phyloP scores from a whole-genome alignment of 2,329 filamentous ascomycete genomes.

The Davidsoniella neocaledoniae region DNA sequence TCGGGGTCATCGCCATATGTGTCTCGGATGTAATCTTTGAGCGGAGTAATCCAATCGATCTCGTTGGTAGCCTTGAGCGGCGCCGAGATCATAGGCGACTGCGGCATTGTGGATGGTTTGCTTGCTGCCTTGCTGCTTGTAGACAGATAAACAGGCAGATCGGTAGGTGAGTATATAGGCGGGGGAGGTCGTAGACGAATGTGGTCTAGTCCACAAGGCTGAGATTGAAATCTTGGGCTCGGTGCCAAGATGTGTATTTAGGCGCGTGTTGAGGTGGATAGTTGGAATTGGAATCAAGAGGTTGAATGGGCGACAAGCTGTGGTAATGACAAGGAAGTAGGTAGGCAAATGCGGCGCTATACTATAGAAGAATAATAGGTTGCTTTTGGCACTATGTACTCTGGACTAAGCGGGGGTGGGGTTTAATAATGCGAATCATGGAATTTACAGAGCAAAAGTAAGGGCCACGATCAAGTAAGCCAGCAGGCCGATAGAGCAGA shows the following conservation, averaged over 20 bases:
- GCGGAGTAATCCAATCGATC: conserved; percentile 88
- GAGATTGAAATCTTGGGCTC: not conserved
- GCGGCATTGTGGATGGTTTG: conserved; percentile 39
- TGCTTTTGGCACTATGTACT: not conserved
- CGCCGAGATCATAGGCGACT: conserved; percentile 88
- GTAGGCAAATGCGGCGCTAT: no score
- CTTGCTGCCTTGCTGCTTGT: no score
- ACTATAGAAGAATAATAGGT: no score
- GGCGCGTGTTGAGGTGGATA: not conserved
- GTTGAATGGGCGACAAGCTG: no score
- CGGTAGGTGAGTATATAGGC: not conserved
- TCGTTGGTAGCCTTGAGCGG: conserved; percentile 90
- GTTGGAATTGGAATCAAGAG: no score
- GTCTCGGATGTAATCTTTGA: conserved; percentile 84
- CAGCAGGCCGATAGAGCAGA: no score
- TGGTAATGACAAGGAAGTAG: no score
- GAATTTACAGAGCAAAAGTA: no score
- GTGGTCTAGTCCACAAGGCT: not conserved
- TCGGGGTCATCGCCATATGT: conserved; percentile 96
- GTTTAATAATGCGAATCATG: not conserved
- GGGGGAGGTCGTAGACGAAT: not conserved
- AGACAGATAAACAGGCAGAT: not conserved
- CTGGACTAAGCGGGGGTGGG: not conserved
- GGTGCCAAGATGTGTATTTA: not conserved
- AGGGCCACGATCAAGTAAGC: no score